Conservation (phyloP, 768 basidiomycete species). For the Pisolithus tinctorius region DNA sequence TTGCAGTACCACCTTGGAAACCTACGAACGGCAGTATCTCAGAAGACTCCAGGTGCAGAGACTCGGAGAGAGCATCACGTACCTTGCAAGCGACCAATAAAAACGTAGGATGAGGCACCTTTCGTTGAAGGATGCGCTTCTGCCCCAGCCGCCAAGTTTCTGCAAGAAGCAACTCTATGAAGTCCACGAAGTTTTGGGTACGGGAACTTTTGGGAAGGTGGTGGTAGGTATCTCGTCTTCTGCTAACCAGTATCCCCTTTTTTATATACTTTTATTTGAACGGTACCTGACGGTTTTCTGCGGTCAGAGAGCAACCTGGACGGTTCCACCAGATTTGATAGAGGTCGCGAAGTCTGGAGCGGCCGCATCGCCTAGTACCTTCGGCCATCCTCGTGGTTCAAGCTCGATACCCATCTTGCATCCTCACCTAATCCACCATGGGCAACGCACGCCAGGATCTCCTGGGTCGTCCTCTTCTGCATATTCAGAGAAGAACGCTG, state of each 20-base stretch:
- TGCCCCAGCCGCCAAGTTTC: conserved; percentile 83
- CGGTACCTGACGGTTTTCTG: neutral
- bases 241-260: neutral
- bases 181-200: conserved; percentile 65
- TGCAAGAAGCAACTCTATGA: conserved; percentile 81
- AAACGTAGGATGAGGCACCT: conserved; percentile 24
- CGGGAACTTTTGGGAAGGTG: conserved; percentile 89
- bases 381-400: conserved; percentile 12
- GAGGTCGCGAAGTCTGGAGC: conserved; percentile 55
- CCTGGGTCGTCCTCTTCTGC: conserved; percentile 17
- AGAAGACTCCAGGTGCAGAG: neutral
- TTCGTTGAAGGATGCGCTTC: conserved; percentile 49
- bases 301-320: conserved; percentile 65
- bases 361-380: conserved; percentile 29
- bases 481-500: conserved; percentile 19
- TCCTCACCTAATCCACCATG: conserved; percentile 8
- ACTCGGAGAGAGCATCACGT: neutral
- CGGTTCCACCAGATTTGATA: conserved; percentile 58
- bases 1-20: too few relatives aligned
- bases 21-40: neutral
- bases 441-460: conserved; percentile 19
- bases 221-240: conserved; percentile 42
- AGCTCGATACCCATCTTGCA: conserved; percentile 26
- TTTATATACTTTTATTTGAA: neutral
- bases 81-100: neutral